Evolutionary conservation across 306 rosid species (phyloP).

Genomic region (Adenanthera pavonina): DNA sequence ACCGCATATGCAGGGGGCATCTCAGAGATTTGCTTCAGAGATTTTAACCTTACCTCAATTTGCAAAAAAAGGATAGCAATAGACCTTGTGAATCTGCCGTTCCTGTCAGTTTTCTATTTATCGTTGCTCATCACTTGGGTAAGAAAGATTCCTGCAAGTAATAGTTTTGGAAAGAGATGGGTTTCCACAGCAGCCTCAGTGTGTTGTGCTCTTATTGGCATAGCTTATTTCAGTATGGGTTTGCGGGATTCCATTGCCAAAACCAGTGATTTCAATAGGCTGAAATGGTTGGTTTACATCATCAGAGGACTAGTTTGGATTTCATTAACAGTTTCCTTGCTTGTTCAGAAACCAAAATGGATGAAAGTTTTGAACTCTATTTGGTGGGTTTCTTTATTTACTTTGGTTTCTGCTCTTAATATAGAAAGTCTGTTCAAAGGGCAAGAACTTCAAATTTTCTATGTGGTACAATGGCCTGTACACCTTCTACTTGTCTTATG

Average conservation of each 20-base stretch:
- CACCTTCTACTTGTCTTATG: conserved; percentile 57
- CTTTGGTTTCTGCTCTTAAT: conserved; percentile 47
- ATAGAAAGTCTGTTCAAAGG: conserved; percentile 38
- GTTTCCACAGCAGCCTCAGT: conserved; percentile 31
- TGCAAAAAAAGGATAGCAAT: conserved; percentile 46
- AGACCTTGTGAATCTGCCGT: conserved; percentile 37
- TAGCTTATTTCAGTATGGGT: conserved; percentile 43
- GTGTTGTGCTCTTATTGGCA: conserved; percentile 49
- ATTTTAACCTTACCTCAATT: conserved; percentile 41
- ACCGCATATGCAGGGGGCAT: conserved; percentile 33
- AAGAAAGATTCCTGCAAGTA: conserved; percentile 14
- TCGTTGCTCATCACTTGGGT: conserved; percentile 33
- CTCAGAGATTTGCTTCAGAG: conserved; percentile 43
- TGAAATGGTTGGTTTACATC: conserved; percentile 37
- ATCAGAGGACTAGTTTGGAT: conserved; percentile 57
- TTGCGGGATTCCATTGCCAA: conserved; percentile 43
- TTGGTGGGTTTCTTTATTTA: conserved; percentile 58
- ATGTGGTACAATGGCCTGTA: conserved; percentile 45
- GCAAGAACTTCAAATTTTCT: conserved; percentile 26
- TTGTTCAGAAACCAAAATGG: conserved; percentile 48
- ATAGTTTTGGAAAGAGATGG: conserved; percentile 32
- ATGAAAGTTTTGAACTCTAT: conserved; percentile 40
- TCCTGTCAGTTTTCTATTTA: conserved; percentile 34
- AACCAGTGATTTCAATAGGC: background rate
- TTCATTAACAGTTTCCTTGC: conserved; percentile 52